Percentiles rank a stretch among this genome's conserved stretches.
Evolutionary conservation across 1,139 yeast species (phyloP).

Genomic region (Saccharomyces hybrid): DNA sequence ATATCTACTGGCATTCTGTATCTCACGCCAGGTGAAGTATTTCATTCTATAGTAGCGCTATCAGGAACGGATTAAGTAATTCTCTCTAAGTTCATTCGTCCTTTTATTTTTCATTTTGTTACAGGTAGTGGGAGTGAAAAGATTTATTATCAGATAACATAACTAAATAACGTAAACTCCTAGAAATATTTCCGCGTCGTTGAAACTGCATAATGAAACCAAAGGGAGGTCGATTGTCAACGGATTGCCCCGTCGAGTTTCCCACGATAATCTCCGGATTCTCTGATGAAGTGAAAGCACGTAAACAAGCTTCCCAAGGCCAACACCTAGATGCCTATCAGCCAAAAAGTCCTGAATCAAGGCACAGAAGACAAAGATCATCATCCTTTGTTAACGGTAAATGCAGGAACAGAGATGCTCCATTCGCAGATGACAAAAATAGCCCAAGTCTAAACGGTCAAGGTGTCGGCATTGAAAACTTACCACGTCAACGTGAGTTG

Average conservation of each 20-base stretch:
- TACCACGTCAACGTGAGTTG: slow-evolving; percentile 28
- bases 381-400: background rate
- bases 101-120: background rate
- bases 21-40: too few species aligned
- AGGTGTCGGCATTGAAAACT: slow-evolving; percentile 21
- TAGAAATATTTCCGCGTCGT: background rate
- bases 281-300: background rate
- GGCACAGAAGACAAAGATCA: background rate
- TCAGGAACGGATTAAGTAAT: background rate
- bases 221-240: background rate
- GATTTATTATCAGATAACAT: background rate
- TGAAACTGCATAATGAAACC: background rate
- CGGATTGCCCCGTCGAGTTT: background rate
- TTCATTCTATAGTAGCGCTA: background rate
- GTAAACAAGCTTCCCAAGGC: background rate
- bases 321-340: background rate
- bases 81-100: background rate
- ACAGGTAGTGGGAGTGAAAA: background rate
- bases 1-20: too few species aligned
- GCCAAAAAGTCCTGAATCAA: background rate
- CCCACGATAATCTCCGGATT: background rate
- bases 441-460: background rate
- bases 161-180: background rate
- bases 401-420: background rate
- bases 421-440: background rate